Percentiles rank a stretch among this genome's conserved stretches.
phyloP scores from a whole-genome alignment of 768 basidiomycete genomes.

The Pulveroboletus frians region DNA sequence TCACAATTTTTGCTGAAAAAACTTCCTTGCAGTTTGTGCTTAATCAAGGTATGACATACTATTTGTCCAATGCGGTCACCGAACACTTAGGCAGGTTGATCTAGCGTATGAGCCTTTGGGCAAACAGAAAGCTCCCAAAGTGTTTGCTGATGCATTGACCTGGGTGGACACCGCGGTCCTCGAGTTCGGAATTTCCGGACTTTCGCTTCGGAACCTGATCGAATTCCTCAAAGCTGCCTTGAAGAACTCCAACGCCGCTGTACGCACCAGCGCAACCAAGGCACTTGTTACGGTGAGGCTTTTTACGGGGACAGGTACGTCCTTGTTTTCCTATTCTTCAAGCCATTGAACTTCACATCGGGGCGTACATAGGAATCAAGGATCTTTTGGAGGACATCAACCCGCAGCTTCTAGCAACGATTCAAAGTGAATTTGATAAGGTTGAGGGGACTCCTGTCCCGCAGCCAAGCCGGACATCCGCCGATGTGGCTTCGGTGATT shows the following conservation, averaged over 20 bases:
- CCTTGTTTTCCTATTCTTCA: not conserved
- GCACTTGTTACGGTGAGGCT: slow-evolving; percentile 85
- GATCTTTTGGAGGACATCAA: slow-evolving; percentile 93
- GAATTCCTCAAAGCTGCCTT: slow-evolving; percentile 85
- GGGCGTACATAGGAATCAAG: slow-evolving; percentile 65
- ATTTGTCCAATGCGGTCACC: slow-evolving; percentile 5
- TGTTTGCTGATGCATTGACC: slow-evolving; percentile 80
- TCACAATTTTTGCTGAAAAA: slow-evolving; percentile 83
- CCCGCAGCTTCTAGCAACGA: slow-evolving; percentile 86
- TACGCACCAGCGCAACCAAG: slow-evolving; percentile 91
- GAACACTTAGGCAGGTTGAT: slow-evolving; percentile 13
- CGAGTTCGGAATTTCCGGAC: slow-evolving; percentile 88
- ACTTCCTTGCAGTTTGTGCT: slow-evolving; percentile 93
- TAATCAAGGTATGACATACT: slow-evolving; percentile 63
- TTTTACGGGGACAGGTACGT: slow-evolving; percentile 83
- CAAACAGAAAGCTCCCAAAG: slow-evolving; percentile 97
- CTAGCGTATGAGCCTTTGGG: slow-evolving; percentile 88
- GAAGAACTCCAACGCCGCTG: slow-evolving; percentile 90
- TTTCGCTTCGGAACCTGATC: slow-evolving; percentile 79
- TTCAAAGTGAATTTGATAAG: slow-evolving; percentile 89
- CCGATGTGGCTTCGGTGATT: slow-evolving; percentile 59
- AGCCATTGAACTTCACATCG: not conserved
- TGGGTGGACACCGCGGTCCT: slow-evolving; percentile 85
- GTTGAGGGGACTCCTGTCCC: slow-evolving; percentile 74
- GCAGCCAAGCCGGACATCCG: slow-evolving; percentile 70